These are phyloP conservation scores for Colletotrichum cereale DNA, from an alignment of 2,329 filamentous ascomycete species.

Conservation along the genomic window DNA sequence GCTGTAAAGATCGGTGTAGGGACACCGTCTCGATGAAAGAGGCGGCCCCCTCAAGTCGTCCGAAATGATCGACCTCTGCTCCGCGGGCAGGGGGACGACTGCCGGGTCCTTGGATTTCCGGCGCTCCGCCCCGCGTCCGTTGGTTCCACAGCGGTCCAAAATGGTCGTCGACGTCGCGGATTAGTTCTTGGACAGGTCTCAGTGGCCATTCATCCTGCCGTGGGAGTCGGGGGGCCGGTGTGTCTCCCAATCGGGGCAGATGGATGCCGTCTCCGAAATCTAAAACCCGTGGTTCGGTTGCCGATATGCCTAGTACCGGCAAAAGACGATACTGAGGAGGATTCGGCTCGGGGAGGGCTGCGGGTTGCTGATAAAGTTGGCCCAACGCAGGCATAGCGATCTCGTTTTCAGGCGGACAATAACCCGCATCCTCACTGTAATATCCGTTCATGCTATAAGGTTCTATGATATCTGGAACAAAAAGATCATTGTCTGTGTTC, in stretches of 20 bases:
- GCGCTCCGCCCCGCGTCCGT: background rate
- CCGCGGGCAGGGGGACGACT: background rate
- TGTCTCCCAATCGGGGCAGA: background rate
- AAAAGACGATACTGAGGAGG: background rate
- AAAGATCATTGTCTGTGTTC: background rate
- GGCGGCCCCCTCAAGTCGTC: background rate
- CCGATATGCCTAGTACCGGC: background rate
- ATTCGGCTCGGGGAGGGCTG: background rate
- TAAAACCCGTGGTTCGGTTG: background rate
- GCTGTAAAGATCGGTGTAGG: background rate
- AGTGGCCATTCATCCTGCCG: background rate
- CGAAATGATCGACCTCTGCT: background rate
- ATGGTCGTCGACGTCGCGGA: background rate
- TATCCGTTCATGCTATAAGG: background rate
- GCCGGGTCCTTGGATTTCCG: background rate
- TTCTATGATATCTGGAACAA: fast-evolving
- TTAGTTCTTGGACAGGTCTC: background rate
- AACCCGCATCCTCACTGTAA: background rate
- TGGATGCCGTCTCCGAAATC: background rate
- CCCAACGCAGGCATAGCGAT: background rate
- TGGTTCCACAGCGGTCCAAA: background rate
- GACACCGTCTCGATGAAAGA: background rate
- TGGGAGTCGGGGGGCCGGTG: background rate
- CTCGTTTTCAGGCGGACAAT: background rate
- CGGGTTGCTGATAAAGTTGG: background rate